Conservation (phyloP, 1,284 basidiomycete species). For the Fomitopsis schrenkii region DNA sequence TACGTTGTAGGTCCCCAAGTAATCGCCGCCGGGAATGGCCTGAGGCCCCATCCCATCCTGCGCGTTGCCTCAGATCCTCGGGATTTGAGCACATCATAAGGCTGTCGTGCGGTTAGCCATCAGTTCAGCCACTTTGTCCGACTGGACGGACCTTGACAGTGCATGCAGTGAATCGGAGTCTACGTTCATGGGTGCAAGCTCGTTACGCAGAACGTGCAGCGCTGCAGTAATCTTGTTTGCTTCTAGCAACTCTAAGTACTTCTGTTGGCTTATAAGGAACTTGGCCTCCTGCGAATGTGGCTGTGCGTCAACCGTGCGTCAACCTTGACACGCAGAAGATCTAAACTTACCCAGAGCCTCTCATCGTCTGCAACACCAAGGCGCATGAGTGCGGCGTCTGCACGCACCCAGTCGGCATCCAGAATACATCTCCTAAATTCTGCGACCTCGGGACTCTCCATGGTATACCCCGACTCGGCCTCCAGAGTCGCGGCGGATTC, state of each 20-base stretch:
- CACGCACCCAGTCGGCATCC: constrained; percentile 81
- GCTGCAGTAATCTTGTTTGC: constrained; percentile 79
- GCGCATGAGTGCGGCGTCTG: constrained; percentile 66
- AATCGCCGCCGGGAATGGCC: constrained; percentile 77
- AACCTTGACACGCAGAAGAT: background rate
- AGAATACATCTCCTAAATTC: constrained; percentile 83
- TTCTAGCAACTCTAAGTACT: constrained; percentile 95
- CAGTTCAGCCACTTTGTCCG: background rate
- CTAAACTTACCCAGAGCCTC: constrained; percentile 55
- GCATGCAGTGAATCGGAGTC: constrained; percentile 79
- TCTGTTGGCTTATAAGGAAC: constrained; percentile 91
- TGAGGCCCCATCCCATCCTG: constrained; percentile 86
- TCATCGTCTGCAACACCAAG: constrained; percentile 68
- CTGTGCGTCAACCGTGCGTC: constrained; percentile 7
- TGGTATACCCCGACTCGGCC: constrained; percentile 87
- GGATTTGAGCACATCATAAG: constrained; percentile 87
- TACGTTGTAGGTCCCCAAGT: constrained; percentile 82
- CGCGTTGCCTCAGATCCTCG: constrained; percentile 78
- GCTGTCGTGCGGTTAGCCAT: constrained; percentile 34
- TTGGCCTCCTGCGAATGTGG: constrained; percentile 59
- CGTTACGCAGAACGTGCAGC: constrained; percentile 80
- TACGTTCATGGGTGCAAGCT: constrained; percentile 77
- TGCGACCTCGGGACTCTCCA: constrained; percentile 78
- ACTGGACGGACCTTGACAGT: constrained; percentile 66
- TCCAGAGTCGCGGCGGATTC: constrained; percentile 87